Base-by-base conservation (phyloP, 73 alveolate species). In the Uronychia setigera region DNA sequence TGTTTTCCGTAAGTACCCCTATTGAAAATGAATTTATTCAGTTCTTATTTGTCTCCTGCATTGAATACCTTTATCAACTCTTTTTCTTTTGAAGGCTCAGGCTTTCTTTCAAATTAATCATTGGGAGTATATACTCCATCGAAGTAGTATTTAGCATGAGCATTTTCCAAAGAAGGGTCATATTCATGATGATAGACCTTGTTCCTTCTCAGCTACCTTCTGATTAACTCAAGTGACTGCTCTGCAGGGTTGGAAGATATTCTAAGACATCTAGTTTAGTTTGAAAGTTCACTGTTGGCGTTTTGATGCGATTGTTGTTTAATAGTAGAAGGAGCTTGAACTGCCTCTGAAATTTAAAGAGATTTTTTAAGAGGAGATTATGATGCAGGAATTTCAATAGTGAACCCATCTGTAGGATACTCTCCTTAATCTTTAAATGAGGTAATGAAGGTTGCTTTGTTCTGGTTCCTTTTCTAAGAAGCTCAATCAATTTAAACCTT, bases 131-230 rank as follows among this genome's bases (percentile, higher is more conserved):
- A 46, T 26, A 67, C 30, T 9, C 79, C 79, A 26, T 67, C 79
- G 26, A 67, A 67, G 79, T 67, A 67, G 79, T 67, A 67, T 28
- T 25, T 26, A 67, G 79, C 79, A 67, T 67, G 79, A 5, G 79
- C 29, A 26, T 67, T 67, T 28, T 67, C 79, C 32, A 13, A 28
- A 26, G 29, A 67, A 26, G 79, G 79, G 79, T 67, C 30, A 30
- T 13, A 67, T 67, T 67, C 32, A 28, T 67, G 29, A 26, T 67
- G 79, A 30, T 13, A 67, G 14, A 67, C 32, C 32, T 26, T 67
- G 79, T 67, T 67, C 79, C 32, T 28, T 30, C 79, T 67, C 1
- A 67, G 79, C 79, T 67, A 5, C 32, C 30, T 67, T 26, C 32
- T 67, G 29, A 67, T 67, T 13, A 46, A 19, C 67, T 46, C 67